Percentiles rank a stretch among this genome's conserved stretches.
These are phyloP conservation scores for Xylariales sp. DNA, from an alignment of 2,329 filamentous ascomycete genomes.

Conservation along the genomic window DNA sequence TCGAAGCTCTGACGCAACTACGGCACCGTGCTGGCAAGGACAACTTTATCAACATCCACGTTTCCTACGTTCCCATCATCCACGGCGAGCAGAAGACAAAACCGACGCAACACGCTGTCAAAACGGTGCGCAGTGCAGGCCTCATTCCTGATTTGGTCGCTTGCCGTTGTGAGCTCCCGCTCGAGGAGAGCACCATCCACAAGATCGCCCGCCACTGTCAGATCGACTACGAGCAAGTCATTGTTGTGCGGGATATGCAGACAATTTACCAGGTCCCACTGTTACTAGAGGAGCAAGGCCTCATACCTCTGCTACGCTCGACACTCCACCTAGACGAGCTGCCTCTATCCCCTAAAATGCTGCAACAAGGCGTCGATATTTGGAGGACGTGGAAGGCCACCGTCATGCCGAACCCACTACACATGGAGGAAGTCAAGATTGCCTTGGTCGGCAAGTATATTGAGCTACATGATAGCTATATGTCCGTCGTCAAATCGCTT, in stretches of 20 bases:
- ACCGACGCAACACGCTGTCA: slow-evolving; percentile 65
- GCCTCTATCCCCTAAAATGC: slow-evolving; percentile 45
- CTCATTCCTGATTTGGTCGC: slow-evolving; percentile 73
- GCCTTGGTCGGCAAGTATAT: slow-evolving; percentile 92
- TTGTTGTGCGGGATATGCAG: slow-evolving; percentile 84
- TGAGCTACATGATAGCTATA: slow-evolving; percentile 77
- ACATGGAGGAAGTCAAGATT: slow-evolving; percentile 69
- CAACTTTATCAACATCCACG: slow-evolving; percentile 86
- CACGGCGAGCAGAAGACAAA: slow-evolving; percentile 8
- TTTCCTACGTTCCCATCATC: slow-evolving; percentile 74
- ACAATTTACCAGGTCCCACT: slow-evolving; percentile 93
- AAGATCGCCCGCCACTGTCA: slow-evolving; percentile 92
- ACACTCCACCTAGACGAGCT: slow-evolving; percentile 61
- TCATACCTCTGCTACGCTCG: slow-evolving; percentile 62
- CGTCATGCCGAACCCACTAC: slow-evolving; percentile 61
- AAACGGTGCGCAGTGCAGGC: slow-evolving; percentile 76
- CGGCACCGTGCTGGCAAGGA: slow-evolving; percentile 65
- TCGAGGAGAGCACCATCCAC: slow-evolving; percentile 68
- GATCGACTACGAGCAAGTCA: slow-evolving; percentile 76
- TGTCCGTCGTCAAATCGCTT: slow-evolving; percentile 78
- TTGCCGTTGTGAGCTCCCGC: slow-evolving; percentile 77
- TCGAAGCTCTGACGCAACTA: slow-evolving; percentile 80
- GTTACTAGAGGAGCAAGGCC: slow-evolving; percentile 77
- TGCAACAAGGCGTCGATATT: slow-evolving; percentile 60
- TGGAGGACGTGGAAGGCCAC: slow-evolving; percentile 77